phyloP scores from a whole-genome alignment of 768 basidiomycete species.

The Tubosaeta brunneosetosa region DNA sequence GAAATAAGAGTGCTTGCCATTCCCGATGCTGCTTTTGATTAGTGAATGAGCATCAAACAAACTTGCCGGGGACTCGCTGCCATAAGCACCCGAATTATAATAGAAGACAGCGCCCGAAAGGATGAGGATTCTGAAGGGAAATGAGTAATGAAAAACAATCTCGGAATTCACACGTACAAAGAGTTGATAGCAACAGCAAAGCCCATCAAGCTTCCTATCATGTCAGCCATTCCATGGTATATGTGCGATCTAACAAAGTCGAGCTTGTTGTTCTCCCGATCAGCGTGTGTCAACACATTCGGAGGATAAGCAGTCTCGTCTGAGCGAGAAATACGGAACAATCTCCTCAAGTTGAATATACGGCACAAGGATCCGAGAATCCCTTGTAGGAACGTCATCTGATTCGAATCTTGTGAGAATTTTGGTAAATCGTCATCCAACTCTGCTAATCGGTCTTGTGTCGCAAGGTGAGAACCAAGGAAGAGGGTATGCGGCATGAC shows the following conservation, averaged over 20 bases:
- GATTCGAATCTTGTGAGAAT: slow-evolving; percentile 1
- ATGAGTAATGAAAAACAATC: not conserved
- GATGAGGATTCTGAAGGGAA: slow-evolving; percentile 60
- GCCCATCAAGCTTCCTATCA: slow-evolving; percentile 66
- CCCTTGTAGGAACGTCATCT: slow-evolving; percentile 22
- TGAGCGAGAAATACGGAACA: slow-evolving; percentile 23
- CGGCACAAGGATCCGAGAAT: slow-evolving; percentile 7
- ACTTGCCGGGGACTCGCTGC: slow-evolving; percentile 52
- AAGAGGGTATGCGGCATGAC: slow-evolving; percentile 95
- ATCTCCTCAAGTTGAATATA: slow-evolving; percentile 9
- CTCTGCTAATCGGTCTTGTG: slow-evolving; percentile 64
- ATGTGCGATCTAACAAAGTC: slow-evolving; percentile 59
- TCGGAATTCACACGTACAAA: slow-evolving; percentile 43
- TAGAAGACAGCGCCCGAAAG: slow-evolving; percentile 81
- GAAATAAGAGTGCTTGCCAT: slow-evolving; percentile 39
- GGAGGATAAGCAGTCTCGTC: slow-evolving; percentile 18
- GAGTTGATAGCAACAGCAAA: slow-evolving; percentile 89
- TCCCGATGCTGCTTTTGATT: slow-evolving; percentile 62
- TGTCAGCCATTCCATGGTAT: slow-evolving; percentile 61
- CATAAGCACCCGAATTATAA: slow-evolving; percentile 40
- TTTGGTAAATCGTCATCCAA: slow-evolving; percentile 17
- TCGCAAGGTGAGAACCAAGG: slow-evolving; percentile 81
- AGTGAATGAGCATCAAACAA: slow-evolving; percentile 82
- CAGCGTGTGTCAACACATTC: slow-evolving; percentile 42
- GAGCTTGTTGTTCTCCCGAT: slow-evolving; percentile 53